Evolutionary conservation across 768 basidiomycete genomes (phyloP), one percentile per base, ranked within the genome.

Genomic region (Asterophora parasitica): DNA sequence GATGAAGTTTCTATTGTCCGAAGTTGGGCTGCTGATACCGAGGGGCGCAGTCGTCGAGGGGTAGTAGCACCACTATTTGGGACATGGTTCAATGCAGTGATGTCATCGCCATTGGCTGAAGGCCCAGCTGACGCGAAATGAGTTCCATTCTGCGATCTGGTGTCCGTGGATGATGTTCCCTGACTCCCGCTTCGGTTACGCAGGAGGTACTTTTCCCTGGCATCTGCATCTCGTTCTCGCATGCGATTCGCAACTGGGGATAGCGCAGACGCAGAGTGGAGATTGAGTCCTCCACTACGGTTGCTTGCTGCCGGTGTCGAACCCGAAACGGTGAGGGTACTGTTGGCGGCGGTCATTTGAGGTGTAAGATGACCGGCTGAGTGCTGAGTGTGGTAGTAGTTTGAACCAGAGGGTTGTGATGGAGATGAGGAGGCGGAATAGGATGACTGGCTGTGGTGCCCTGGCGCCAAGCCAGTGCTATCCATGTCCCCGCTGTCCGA

Each of bases 111-210:
- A 48, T 77, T 74, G 7, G 68, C 62, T n/a, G 78, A 77, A 20
- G 69, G 73, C 19, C 76, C 78, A 38, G 69, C 71, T 40, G 77
- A 77, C 32, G 77, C 69, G 56, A 64, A 73, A 34, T 63, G 57
- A 39, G 71, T 72, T 17, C 77, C 79, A 60, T 77, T 79, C 59
- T 81, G 78, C 6, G 84, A 85, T 61, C 71, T 79, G 53, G 75
- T 80, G 57, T 88, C 85, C 11, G 85, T 85, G 1, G 85, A 87
- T 15, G 83, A 74, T 19, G 82, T 83, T 36, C 79, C 82, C 46
- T 75, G 81, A 58, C 88, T 89, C 42, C 86, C 89, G 60, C 88
- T 92, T 48, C 90, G 79, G 69, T 87, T 88, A 48, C 90, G 78
- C 51, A 78, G 74, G 62, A 89, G 73, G 61, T 90, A 92, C 58